These are phyloP conservation scores for Onygenales sp. DNA, from an alignment of 2,329 filamentous ascomycete species.

Conservation along the genomic window DNA sequence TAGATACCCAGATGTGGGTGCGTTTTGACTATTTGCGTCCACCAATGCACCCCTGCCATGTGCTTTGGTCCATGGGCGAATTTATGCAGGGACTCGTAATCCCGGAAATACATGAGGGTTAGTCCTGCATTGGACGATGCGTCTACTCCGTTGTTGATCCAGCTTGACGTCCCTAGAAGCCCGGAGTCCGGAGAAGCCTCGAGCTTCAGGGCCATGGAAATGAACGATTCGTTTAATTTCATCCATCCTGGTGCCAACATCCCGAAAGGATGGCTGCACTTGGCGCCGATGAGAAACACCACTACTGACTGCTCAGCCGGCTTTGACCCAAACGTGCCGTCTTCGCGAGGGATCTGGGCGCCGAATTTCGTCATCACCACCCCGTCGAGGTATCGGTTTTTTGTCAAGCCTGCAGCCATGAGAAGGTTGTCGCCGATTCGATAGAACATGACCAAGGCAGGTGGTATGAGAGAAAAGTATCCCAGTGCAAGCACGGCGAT, in stretches of 20 bases:
- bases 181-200: neutral
- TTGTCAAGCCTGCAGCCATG: neutral
- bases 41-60: neutral
- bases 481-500: neutral
- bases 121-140: neutral
- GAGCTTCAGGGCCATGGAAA: neutral
- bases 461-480: neutral
- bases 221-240: neutral
- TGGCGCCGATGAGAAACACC: neutral
- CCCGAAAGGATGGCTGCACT: neutral
- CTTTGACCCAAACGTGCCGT: neutral
- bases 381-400: neutral
- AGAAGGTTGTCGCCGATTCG: neutral
- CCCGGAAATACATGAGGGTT: neutral
- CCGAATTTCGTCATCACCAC: neutral
- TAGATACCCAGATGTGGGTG: neutral
- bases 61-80: neutral
- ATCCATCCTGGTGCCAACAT: neutral
- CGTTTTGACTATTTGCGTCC: neutral
- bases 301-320: neutral
- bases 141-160: neutral
- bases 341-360: neutral
- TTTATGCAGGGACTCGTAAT: neutral
- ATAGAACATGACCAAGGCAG: neutral
- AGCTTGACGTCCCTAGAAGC: neutral